Percentiles rank a stretch among this genome's conserved stretches.
Conservation (phyloP, 495 filamentous ascomycete species). For the Pseudoneurospora amorphoporcata region DNA sequence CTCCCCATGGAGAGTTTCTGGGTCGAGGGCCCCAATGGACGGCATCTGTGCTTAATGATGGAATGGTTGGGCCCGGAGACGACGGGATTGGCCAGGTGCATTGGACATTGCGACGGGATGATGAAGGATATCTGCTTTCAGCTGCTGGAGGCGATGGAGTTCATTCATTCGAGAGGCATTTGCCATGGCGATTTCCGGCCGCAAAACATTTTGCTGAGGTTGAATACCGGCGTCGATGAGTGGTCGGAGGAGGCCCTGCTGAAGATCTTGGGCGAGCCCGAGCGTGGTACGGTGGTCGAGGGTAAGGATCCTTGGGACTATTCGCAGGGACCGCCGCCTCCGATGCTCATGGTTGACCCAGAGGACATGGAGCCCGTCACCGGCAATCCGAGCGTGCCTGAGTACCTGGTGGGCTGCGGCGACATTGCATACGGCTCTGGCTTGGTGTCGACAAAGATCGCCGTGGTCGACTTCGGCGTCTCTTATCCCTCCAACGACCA, state of each 20-base stretch:
- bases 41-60: constrained; percentile 25
- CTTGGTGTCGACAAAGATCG: constrained; percentile 5
- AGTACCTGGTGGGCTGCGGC: constrained; percentile 9
- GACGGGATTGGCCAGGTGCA: neutral
- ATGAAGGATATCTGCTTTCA: constrained; percentile 18
- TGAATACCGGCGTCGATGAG: constrained; percentile 14
- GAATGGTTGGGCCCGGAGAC: constrained; percentile 13
- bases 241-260: constrained; percentile 6
- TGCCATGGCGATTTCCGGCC: constrained; percentile 21
- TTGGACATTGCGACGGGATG: neutral
- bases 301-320: too few relatives aligned
- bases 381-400: constrained; percentile 6
- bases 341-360: too few relatives aligned
- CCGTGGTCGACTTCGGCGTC: constrained; percentile 21
- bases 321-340: neutral
- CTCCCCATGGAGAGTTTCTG: constrained; percentile 22
- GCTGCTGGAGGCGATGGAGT: constrained; percentile 9
- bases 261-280: constrained; percentile 7
- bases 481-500: constrained; percentile 2
- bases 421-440: neutral
- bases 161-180: constrained; percentile 12
- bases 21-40: constrained; percentile 28
- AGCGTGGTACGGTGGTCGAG: neutral
- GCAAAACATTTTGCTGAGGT: constrained; percentile 15
- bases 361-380: neutral